Percentiles rank a stretch among this genome's conserved stretches.
phyloP scores from a whole-genome alignment of 192 early-diverging fungal genomes.

The Coemansia erecta region DNA sequence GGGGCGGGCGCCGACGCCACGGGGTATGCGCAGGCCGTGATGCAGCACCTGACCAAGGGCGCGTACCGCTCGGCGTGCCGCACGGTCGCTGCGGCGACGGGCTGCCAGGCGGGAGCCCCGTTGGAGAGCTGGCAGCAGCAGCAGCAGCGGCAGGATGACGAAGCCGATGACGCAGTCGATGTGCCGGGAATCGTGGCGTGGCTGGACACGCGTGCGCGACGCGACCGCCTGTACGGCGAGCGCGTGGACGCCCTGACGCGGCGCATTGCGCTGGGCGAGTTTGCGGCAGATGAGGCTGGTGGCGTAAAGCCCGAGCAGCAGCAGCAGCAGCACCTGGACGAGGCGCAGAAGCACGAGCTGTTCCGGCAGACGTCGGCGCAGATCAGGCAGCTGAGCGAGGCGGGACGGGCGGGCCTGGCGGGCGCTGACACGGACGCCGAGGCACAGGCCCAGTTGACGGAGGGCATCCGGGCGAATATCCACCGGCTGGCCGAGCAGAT shows the following conservation, averaged over 20 bases:
- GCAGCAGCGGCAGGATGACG: constrained; percentile 1
- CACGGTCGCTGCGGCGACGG: constrained; percentile 2
- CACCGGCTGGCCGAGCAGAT: constrained; percentile 25
- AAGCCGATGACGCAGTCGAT: constrained; percentile 2
- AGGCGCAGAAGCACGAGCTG: constrained; percentile 7
- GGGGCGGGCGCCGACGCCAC: constrained; percentile 29
- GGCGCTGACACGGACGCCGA: not conserved
- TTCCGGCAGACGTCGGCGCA: constrained; percentile 11
- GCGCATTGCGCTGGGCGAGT: constrained; percentile 24
- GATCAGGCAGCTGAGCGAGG: constrained; percentile 14
- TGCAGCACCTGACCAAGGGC: constrained; percentile 43
- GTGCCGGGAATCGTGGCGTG: constrained; percentile 16
- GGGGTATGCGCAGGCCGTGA: constrained; percentile 22
- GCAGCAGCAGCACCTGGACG: constrained; percentile 1
- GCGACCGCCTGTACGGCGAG: constrained; percentile 29
- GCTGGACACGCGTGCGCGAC: constrained; percentile 27
- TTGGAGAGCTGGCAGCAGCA: not conserved
- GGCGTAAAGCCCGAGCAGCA: no score
- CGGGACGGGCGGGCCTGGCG: constrained; percentile 1
- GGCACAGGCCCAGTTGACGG: no score
- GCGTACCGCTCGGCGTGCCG: constrained; percentile 20
- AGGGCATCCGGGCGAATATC: constrained; percentile 15
- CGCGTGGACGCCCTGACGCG: constrained; percentile 27
- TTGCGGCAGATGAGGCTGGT: constrained; percentile 12
- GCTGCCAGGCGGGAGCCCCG: no score